Conservation (phyloP, 1,284 basidiomycete species). For the Melampsora americana region DNA sequence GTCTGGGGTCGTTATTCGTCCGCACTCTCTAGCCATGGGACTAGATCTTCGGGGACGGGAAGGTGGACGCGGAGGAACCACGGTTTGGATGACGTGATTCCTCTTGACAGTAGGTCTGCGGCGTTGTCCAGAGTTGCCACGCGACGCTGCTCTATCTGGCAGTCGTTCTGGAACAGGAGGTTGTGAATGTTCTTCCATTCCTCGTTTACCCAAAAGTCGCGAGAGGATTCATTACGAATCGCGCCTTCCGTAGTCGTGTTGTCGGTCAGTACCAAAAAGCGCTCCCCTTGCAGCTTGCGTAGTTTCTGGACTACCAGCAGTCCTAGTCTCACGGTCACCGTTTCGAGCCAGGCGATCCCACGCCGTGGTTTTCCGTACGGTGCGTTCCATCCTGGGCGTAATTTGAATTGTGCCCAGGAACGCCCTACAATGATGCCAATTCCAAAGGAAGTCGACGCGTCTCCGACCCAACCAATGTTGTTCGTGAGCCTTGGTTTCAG, state of each 20-base stretch:
- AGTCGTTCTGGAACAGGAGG: neutral
- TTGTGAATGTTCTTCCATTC: neutral
- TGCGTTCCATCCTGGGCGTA: neutral
- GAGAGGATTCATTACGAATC: neutral
- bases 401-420: neutral
- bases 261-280: neutral
- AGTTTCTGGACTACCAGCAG: neutral
- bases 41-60: neutral
- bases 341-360: conserved; percentile 1
- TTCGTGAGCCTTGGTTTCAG: neutral
- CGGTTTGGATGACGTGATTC: neutral
- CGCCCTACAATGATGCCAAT: neutral
- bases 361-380: neutral
- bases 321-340: neutral
- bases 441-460: neutral
- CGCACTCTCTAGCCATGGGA: neutral
- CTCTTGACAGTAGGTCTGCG: neutral
- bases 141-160: neutral
- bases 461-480: neutral
- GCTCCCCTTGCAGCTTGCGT: neutral
- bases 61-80: neutral
- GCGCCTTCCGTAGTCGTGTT: too few relatives aligned
- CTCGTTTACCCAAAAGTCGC: neutral
- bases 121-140: neutral
- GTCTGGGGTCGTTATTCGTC: too few relatives aligned